A percentile compares a stretch with the other conserved stretches of the same genome.
These are phyloP conservation scores for Dictyophora rubrovolvata DNA, from an alignment of 768 basidiomycete genomes.

Conservation along the genomic window DNA sequence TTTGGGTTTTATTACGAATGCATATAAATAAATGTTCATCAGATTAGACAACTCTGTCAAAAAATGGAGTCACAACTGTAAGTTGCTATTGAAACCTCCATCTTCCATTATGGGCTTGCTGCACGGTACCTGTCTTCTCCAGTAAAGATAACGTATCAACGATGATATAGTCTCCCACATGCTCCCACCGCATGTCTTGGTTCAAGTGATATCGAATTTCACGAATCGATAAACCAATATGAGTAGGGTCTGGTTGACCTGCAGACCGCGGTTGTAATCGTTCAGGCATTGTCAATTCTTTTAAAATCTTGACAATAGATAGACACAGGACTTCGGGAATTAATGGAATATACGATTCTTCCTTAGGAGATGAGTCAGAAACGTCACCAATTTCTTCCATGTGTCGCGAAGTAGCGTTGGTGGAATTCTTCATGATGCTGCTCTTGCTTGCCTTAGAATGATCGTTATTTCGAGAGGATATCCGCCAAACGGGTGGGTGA, in stretches of 20 bases:
- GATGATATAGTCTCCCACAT: constrained; percentile 53
- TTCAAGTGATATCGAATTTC: constrained; percentile 38
- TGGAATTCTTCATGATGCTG: constrained; percentile 16
- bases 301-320: constrained; percentile 38
- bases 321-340: constrained; percentile 39
- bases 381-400: constrained; percentile 35
- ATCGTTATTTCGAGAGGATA: constrained; percentile 21
- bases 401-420: constrained; percentile 14
- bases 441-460: constrained; percentile 21
- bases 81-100: constrained; percentile 27
- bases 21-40: not conserved
- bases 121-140: constrained; percentile 23
- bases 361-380: constrained; percentile 50
- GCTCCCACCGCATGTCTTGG: constrained; percentile 56
- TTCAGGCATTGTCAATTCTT: constrained; percentile 19
- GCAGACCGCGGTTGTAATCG: constrained; percentile 4
- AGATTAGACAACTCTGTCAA: not conserved
- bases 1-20: no score
- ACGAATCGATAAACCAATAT: constrained; percentile 28
- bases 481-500: constrained; percentile 13
- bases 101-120: constrained; percentile 23
- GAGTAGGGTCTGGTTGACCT: constrained; percentile 12
- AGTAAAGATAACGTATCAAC: constrained; percentile 48
- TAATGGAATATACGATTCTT: constrained; percentile 61
- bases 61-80: no score